Evolutionary conservation across 2,329 filamentous ascomycete genomes (phyloP).

Genomic region (Didymella keratinophila): DNA sequence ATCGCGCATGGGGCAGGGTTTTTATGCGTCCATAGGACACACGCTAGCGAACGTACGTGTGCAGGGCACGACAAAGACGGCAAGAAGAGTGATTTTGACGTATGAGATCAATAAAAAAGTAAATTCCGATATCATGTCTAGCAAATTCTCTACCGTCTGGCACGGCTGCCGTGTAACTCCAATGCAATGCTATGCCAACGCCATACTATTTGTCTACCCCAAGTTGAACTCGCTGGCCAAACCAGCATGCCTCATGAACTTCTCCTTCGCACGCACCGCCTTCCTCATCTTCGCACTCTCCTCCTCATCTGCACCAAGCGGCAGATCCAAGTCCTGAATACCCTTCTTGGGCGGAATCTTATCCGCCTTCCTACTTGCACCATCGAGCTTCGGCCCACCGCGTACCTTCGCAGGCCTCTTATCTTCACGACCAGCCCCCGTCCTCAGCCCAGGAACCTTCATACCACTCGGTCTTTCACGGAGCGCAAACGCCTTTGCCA

Average conservation of each 20-base stretch:
- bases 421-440: constrained; percentile 50
- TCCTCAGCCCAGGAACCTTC: constrained; percentile 59
- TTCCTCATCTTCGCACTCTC: constrained; percentile 70
- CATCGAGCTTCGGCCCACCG: constrained; percentile 46
- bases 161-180: neutral
- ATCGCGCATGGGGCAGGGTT: too few relatives aligned
- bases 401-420: constrained; percentile 53
- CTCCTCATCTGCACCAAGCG: constrained; percentile 59
- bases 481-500: constrained; percentile 91
- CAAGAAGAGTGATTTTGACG: too few relatives aligned
- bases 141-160: neutral
- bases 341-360: constrained; percentile 28
- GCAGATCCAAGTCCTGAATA: constrained; percentile 39
- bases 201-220: constrained; percentile 53
- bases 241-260: constrained; percentile 59
- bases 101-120: too few relatives aligned
- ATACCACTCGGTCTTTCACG: constrained; percentile 89
- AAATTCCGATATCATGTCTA: neutral
- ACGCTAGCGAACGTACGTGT: too few relatives aligned
- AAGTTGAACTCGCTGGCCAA: constrained; percentile 73
- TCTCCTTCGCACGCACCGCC: constrained; percentile 57
- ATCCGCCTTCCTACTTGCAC: constrained; percentile 49
- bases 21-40: too few relatives aligned
- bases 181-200: neutral
- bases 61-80: too few relatives aligned